These are phyloP conservation scores for Leishmania guyanensis DNA, from an alignment of 208 protist species.

Conservation along the genomic window DNA sequence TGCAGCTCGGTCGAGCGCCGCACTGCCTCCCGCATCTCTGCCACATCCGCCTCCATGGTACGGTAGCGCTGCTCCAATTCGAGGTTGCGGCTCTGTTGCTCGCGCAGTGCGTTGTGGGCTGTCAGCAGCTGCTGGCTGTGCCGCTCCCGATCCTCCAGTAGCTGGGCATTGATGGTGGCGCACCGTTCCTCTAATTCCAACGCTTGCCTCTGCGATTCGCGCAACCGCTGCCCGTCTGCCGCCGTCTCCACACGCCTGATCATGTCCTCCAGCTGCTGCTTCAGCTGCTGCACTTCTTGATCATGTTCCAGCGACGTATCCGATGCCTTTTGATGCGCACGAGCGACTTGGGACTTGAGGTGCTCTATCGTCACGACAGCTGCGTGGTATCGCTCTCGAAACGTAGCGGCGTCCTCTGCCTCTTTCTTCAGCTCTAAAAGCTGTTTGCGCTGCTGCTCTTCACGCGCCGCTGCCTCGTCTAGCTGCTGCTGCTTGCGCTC, in stretches of 20 bases:
- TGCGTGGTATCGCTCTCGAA: constrained; percentile 53
- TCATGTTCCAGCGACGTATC: constrained; percentile 67
- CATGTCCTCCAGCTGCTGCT: constrained; percentile 67
- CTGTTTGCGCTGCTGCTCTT: constrained; percentile 47
- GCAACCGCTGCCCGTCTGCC: constrained; percentile 38
- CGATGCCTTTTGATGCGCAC: constrained; percentile 37
- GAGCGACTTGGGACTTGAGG: constrained; percentile 59
- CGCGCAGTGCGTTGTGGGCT: constrained; percentile 74
- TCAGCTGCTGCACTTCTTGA: constrained; percentile 73
- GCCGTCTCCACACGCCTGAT: constrained; percentile 61
- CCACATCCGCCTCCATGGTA: constrained; percentile 54
- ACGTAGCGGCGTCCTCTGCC: constrained; percentile 37
- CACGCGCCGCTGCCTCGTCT: constrained; percentile 30
- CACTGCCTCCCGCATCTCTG: constrained; percentile 66
- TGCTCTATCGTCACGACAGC: constrained; percentile 53
- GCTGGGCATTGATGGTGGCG: constrained; percentile 43
- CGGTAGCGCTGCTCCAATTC: constrained; percentile 79
- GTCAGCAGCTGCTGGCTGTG: constrained; percentile 62
- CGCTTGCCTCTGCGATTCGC: constrained; percentile 59
- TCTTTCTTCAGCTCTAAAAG: constrained; percentile 48
- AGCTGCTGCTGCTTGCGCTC: constrained; percentile 39
- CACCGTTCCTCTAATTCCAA: constrained; percentile 67
- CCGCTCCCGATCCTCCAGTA: constrained; percentile 67
- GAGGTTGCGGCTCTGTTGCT: constrained; percentile 68
- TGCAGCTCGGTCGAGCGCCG: constrained; percentile 71